Evolutionary conservation across 352 stramenopile species (phyloP).

Genomic region (Globisporangium uncinulatum): DNA sequence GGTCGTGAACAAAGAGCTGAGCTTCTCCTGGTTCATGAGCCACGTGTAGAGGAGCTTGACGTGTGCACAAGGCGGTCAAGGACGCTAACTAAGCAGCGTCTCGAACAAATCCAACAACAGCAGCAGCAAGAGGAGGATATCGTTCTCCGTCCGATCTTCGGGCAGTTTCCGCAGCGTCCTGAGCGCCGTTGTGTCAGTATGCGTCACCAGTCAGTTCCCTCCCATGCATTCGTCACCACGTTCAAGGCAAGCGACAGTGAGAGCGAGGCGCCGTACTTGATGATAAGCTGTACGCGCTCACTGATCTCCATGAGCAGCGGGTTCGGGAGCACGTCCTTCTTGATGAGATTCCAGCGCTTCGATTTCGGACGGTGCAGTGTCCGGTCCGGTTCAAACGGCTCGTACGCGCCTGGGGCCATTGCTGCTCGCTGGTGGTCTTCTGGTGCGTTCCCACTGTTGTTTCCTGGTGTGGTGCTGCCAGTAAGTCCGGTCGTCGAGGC

Average conservation of each 20-base stretch:
- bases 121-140: conserved; percentile 30
- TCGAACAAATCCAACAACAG: background rate
- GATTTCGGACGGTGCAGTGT: conserved; percentile 2
- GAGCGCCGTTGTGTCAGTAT: background rate
- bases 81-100: background rate
- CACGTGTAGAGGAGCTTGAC: conserved; percentile 68
- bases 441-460: background rate
- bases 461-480: background rate
- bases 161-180: conserved; percentile 60
- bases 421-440: conserved; percentile 3
- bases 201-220: background rate
- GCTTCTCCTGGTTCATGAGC: conserved; percentile 85
- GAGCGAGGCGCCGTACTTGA: conserved; percentile 29
- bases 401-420: background rate
- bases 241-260: background rate
- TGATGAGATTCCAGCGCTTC: conserved; percentile 15
- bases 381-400: background rate
- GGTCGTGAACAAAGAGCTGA: conserved; percentile 81
- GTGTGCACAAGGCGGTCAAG: conserved; percentile 24
- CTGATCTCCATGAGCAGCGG: conserved; percentile 55
- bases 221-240: too few species aligned
- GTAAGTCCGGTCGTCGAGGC: background rate
- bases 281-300: conserved; percentile 60
- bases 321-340: conserved; percentile 28
- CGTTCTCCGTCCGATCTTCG: conserved; percentile 59